phyloP scores from a whole-genome alignment of 164 flowering plant species.

The Sextonia rubra region DNA sequence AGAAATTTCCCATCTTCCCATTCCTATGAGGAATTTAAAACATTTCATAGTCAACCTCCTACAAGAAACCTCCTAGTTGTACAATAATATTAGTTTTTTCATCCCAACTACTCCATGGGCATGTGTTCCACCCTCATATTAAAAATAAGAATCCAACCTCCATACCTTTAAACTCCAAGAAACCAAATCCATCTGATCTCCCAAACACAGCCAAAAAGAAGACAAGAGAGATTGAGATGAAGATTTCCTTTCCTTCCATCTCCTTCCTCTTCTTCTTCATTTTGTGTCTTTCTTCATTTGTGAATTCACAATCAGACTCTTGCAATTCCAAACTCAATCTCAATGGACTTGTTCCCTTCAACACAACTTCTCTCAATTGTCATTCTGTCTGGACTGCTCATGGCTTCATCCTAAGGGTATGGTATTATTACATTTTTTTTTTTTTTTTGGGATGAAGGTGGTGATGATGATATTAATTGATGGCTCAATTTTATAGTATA shows the following conservation, averaged over 20 bases:
- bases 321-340: conserved; percentile 26
- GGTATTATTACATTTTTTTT: background rate
- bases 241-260: background rate
- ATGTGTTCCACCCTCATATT: no score
- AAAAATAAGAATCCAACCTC: no score
- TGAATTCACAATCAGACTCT: conserved; percentile 27
- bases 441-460: background rate
- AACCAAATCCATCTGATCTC: no score
- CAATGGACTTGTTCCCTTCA: conserved; percentile 22
- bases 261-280: conserved; percentile 8
- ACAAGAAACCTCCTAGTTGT: no score
- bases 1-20: no score
- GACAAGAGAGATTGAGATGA: conserved; percentile 11
- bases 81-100: no score
- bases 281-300: conserved; percentile 4
- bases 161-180: no score
- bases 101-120: no score
- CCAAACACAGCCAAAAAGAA: background rate
- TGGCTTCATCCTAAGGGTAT: conserved; percentile 42
- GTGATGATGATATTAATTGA: no score
- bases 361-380: conserved; percentile 22
- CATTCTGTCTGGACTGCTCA: conserved; percentile 30
- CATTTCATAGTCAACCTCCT: no score
- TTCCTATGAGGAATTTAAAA: no score
- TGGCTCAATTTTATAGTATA: conserved; percentile 24